Evolutionary conservation across 179 eudicot species (phyloP), one percentile per base, ranked within the genome.

Genomic region (Silene noctiflora): DNA sequence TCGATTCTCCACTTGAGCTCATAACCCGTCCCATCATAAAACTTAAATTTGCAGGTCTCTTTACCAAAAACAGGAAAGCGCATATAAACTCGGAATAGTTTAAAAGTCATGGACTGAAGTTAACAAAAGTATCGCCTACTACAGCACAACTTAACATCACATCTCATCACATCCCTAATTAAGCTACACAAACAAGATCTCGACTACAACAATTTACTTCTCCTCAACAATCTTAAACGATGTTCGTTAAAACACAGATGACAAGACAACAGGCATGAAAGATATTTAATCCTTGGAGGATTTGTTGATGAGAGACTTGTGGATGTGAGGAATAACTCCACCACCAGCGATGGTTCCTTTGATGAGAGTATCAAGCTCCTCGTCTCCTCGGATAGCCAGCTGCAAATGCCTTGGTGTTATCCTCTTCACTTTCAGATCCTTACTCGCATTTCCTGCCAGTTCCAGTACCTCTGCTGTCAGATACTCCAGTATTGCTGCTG

Each of bases 241-340:
- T n/a, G 60, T 16, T 56, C 60, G 8, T n/a, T 17, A 56, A 56
- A 56, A 56, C 60, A 56, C 60, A 56, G 20, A 56, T n/a, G 60
- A 56, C 20, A n/a, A 56, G 20, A 56, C 16, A 64, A n/a, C n/a
- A 22, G 4, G 4, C 55, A 63, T 62, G 6, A 25, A 42, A 39
- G 63, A 27, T 62, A 14, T 80, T 88, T n/a, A 88, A 25, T 88
- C 89, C 84, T 86, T 88, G 14, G 91, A 83, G 9, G 91, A 88
- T 75, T 88, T 88, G 88, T 88, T 88, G 75, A 88, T 88, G n/a
- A 88, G 89, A 39, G 91, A 88, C 77, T 88, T 88, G 88, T 88
- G 91, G 74, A 88, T 86, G 81, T 84, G 89, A 8, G 89, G 91
- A 53, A 88, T 84, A 69, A 86, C 88, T 4, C 89, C 91, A 12